Evolutionary conservation across 345 rosid genomes (phyloP).

Genomic region (Geranium brycei): DNA sequence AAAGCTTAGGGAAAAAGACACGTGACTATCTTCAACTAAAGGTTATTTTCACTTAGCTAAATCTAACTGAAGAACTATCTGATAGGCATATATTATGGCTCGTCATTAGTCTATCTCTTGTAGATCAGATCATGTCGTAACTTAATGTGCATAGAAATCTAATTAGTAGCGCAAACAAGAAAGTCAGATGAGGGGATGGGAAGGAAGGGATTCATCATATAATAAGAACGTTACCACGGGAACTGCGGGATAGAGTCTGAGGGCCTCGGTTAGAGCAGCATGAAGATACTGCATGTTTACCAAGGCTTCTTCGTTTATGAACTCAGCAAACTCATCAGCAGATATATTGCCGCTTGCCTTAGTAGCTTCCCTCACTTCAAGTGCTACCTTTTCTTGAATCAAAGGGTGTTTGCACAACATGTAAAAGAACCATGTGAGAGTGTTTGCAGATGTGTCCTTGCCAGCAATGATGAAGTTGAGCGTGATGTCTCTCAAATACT

Average conservation of each 20-base stretch:
- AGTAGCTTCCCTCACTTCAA: constrained; percentile 15
- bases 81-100: too few relatives aligned
- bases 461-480: constrained; percentile 36
- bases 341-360: background rate
- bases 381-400: constrained; percentile 20
- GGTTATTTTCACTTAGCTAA: too few relatives aligned
- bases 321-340: constrained; percentile 17
- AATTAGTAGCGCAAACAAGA: too few relatives aligned
- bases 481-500: constrained; percentile 31
- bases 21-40: too few relatives aligned
- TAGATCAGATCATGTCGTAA: too few relatives aligned
- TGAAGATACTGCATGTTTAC: constrained; percentile 32
- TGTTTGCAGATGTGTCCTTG: constrained; percentile 23
- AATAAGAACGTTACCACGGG: constrained; percentile 21
- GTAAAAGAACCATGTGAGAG: constrained; percentile 34
- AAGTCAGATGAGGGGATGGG: too few relatives aligned
- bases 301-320: constrained; percentile 22
- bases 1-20: too few relatives aligned
- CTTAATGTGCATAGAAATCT: too few relatives aligned
- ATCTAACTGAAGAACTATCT: too few relatives aligned
- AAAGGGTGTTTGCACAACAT: constrained; percentile 22
- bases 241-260: constrained; percentile 33
- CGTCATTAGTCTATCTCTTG: too few relatives aligned
- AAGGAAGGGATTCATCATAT: too few relatives aligned
- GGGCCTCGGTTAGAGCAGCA: constrained; percentile 26